phyloP scores from a whole-genome alignment of 139 green algal genomes.

The Ulvella scutata region DNA sequence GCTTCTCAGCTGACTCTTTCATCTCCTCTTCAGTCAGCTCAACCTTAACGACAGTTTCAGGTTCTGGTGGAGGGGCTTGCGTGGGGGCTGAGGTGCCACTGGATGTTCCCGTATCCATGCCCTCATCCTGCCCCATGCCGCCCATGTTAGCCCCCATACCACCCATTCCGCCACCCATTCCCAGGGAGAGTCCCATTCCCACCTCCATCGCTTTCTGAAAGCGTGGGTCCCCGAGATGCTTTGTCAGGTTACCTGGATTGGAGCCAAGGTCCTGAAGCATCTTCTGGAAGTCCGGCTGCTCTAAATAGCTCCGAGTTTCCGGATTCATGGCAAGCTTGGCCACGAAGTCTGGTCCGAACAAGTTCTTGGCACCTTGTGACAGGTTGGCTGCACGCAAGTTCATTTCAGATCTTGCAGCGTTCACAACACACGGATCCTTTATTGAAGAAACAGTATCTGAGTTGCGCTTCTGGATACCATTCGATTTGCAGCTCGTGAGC shows the following conservation, averaged over 20 bases:
- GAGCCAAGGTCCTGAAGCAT: constrained; percentile 63
- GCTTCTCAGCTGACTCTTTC: constrained; percentile 8
- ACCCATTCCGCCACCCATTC: neutral
- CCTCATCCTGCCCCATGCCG: constrained; percentile 7
- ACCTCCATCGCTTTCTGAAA: constrained; percentile 51
- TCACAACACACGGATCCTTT: too few species aligned
- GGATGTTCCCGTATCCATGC: constrained; percentile 9
- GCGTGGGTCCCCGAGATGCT: constrained; percentile 44
- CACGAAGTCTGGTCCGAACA: constrained; percentile 46
- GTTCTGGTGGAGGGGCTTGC: neutral
- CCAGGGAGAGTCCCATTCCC: constrained; percentile 36
- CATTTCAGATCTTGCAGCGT: too few species aligned
- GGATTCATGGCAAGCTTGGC: constrained; percentile 72
- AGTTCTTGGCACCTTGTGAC: neutral
- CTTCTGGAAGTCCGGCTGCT: constrained; percentile 77
- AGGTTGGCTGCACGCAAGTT: too few species aligned
- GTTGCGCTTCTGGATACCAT: too few species aligned
- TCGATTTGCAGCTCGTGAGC: too few species aligned
- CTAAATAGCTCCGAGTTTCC: constrained; percentile 48
- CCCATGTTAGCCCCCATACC: neutral
- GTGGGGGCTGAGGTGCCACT: constrained; percentile 4
- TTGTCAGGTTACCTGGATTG: constrained; percentile 50
- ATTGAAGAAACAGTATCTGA: too few species aligned
- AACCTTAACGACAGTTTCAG: constrained; percentile 11
- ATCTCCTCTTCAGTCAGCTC: constrained; percentile 16